These are phyloP conservation scores for Candida lessepsii DNA, from an alignment of 805 yeast genomes.

Conservation along the genomic window DNA sequence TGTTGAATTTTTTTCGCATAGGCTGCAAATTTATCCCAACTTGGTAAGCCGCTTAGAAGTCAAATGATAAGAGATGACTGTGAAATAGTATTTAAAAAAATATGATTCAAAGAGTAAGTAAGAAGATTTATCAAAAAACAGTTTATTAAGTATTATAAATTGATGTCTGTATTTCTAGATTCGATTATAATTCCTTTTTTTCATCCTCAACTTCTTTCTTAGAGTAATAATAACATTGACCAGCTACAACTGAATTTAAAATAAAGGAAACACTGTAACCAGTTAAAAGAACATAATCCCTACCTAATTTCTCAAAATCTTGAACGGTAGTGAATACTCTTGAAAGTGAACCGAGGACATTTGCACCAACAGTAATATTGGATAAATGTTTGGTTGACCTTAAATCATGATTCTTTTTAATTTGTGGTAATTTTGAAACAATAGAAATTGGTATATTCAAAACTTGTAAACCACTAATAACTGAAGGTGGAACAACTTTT, in stretches of 20 bases:
- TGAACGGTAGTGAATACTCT: conserved; percentile 41
- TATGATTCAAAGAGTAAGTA: too few relatives aligned
- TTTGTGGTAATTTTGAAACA: conserved; percentile 40
- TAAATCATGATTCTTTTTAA: conserved; percentile 31
- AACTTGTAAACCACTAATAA: conserved; percentile 32
- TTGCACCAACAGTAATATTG: conserved; percentile 39
- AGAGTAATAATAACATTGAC: conserved; percentile 28
- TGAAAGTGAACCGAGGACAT: conserved; percentile 36
- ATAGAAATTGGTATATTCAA: conserved; percentile 39
- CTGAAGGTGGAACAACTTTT: conserved; percentile 29
- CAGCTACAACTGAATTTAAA: conserved; percentile 35
- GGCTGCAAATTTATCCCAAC: background rate
- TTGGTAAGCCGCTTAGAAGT: background rate
- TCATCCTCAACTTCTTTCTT: conserved; percentile 12
- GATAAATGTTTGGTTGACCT: conserved; percentile 38
- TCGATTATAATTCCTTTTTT: conserved; percentile 6
- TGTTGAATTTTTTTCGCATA: conserved; percentile 1
- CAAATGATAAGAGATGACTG: too few relatives aligned
- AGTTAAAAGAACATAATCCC: conserved; percentile 36
- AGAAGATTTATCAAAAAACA: too few relatives aligned
- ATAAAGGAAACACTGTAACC: conserved; percentile 37
- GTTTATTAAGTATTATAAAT: too few relatives aligned
- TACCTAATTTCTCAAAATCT: conserved; percentile 26
- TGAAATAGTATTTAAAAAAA: too few relatives aligned
- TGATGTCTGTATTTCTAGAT: too few relatives aligned